Evolutionary conservation across 1,139 yeast genomes (phyloP), one percentile per base, ranked within the genome.

Genomic region (Pichia sp.): DNA sequence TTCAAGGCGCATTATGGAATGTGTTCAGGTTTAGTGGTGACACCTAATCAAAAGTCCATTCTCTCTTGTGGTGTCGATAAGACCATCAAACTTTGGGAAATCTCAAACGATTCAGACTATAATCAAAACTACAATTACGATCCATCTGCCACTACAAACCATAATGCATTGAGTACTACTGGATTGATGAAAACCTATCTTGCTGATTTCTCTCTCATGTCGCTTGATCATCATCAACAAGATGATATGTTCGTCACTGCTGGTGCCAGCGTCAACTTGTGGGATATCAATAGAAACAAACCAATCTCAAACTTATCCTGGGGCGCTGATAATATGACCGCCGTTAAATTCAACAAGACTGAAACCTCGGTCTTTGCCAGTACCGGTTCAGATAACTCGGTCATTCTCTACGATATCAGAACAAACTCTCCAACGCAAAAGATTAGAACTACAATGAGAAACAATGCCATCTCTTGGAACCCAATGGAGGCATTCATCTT

Each of bases 401-500:
- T 91, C 38, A 91, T 91, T 2, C 64, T 93, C 33, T 91, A 93
- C 59, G 99, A 93, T 59, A 68, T 86, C 37, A 74, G 98, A 51
- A 86, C 96, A n/a, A 77, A 83, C 51, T 72, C 94, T 2, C 96
- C 98, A 11, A 77, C 93, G 3, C 97, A 93, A 57, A 88, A 87
- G 58, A 75, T 91, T 42, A 84, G 82, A 30, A 85, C 94, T 21
- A 67, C 76, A 21, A 67, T 91, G 70, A 72, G 94, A 52, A 84
- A 93, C 18, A 93, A 93, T 59, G 72, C 93, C 30, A 68, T 93
- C 22, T 72, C 88, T 38, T 93, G 97, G 97, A 91, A 93, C 60
- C 99, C 99, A 5, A 85, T 91, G 83, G 97, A 91, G 60, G 95
- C 98, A 2, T 91, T 77, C 63, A 78, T 82, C 54, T 88, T 93